Base-by-base conservation (phyloP, 805 yeast species). In the Zygosaccharomyces gambellarensis region DNA sequence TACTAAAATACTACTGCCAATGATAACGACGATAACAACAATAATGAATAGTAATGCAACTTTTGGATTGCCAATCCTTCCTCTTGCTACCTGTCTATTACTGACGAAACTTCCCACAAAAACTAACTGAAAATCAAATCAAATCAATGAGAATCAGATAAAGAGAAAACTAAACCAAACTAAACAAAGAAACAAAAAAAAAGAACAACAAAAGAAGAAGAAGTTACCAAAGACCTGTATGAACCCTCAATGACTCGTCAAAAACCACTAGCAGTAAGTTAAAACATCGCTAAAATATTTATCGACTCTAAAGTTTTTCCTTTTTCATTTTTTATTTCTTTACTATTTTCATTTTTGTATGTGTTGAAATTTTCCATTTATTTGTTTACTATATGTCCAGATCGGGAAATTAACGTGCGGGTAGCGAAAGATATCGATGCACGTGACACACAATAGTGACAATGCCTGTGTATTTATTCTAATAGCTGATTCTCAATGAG, bases 211-310 rank as follows among this genome's bases (percentile, higher is more conserved):
- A 39, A 11, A 14, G 22, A 23, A 39, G 22, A 5, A 39, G 12
- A 30, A 30, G 28, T 14, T 21, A 27, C 22, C 23, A 27, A 21
- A 30, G 25, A 21, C 25, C 34, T 36, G 19, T 31, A 40, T 12
- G 22, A 30, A 42, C 34, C 45, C 34, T 42, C 27, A 42, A 42
- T 34, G 39, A 27, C 40, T 43, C 40, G 27, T 34, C 31, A 43
- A 36, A 36, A 43, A 32, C 25, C 38, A 9, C 31, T 34, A 30
- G 36, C 10, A 17, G 14, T 17, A 21, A 10, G 10, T 27, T 21
- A 30, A 11, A 22, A 30, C 36, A 19, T 30, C 29, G 27, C 17
- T 30, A 40, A 40, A 21, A 25, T 14, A 27, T 36, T 34, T 22
- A 14, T 25, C 46, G 32, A 22, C 12, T 31, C 32, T 32, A 29